Conservation (phyloP, 768 basidiomycete species). For the Gelatoporia subvermispora region DNA sequence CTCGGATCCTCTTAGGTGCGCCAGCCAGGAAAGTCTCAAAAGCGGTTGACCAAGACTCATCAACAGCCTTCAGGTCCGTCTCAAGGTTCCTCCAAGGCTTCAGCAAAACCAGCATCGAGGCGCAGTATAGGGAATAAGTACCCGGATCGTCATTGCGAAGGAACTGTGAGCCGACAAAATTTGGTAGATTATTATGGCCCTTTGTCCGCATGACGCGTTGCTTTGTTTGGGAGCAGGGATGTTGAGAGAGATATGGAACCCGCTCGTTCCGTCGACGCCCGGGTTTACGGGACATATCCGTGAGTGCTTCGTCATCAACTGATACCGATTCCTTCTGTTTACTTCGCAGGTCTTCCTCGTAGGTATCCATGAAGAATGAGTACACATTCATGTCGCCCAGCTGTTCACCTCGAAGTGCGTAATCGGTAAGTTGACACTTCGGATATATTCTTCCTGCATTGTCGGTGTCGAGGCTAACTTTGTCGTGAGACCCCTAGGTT, state of each 20-base stretch:
- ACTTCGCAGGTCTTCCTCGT: constrained; percentile 24
- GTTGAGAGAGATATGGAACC: constrained; percentile 14
- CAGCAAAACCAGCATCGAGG: constrained; percentile 30
- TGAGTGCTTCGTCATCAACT: not conserved
- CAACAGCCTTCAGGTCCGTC: constrained; percentile 20
- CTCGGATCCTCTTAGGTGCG: not conserved
- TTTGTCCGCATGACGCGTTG: constrained; percentile 16
- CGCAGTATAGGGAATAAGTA: constrained; percentile 26
- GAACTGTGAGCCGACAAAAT: constrained; percentile 32
- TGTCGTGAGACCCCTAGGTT: constrained; percentile 1
- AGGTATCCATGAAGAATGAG: constrained; percentile 28
- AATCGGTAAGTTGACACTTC: constrained; percentile 23
- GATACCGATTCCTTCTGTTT: too few species aligned
- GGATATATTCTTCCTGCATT: constrained; percentile 2
- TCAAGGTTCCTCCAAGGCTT: constrained; percentile 28
- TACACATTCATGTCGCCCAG: constrained; percentile 16
- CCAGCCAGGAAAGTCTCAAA: constrained; percentile 15
- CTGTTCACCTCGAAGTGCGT: constrained; percentile 17
- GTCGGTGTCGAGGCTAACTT: constrained; percentile 4
- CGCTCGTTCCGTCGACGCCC: constrained; percentile 17
- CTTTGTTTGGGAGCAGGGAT: constrained; percentile 1
- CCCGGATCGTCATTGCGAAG: constrained; percentile 24
- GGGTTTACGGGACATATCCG: not conserved
- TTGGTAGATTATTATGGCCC: constrained; percentile 30
- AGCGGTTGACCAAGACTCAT: constrained; percentile 17